Evolutionary conservation across 805 yeast species (phyloP).

Genomic region (Kodamaea jinghongensis): DNA sequence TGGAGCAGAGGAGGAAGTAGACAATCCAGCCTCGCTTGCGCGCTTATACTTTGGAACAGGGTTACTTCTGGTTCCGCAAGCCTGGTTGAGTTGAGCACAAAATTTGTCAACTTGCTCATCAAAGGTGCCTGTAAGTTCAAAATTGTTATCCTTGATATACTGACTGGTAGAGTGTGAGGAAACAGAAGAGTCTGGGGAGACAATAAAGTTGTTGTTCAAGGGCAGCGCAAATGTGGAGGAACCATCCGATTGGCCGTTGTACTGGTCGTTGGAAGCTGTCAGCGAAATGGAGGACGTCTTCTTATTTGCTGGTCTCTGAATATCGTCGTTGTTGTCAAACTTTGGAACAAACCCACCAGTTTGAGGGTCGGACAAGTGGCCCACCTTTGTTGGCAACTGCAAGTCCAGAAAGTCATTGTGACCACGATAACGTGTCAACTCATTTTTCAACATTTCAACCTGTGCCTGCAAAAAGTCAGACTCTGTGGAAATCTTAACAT

Average conservation of each 20-base stretch:
- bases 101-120: conserved; percentile 73
- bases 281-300: conserved; percentile 2
- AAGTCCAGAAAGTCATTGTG: conserved; percentile 27
- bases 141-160: conserved; percentile 4
- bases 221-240: conserved; percentile 37
- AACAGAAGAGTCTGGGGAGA: conserved; percentile 31
- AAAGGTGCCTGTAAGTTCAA: conserved; percentile 30
- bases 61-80: conserved; percentile 72
- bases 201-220: conserved; percentile 33
- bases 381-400: conserved; percentile 30
- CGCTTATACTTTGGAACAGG: conserved; percentile 57
- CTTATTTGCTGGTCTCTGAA: conserved; percentile 8
- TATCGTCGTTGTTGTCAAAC: conserved; percentile 7
- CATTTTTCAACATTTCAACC: conserved; percentile 69
- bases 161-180: conserved; percentile 9
- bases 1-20: conserved; percentile 3
- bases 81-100: conserved; percentile 72
- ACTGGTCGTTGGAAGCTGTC: conserved; percentile 2
- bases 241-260: conserved; percentile 12
- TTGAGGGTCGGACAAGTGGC: conserved; percentile 22
- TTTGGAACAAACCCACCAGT: conserved; percentile 18
- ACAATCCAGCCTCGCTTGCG: conserved; percentile 8
- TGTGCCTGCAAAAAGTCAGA: conserved; percentile 72
- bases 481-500: conserved; percentile 66
- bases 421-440: conserved; percentile 60